These are phyloP conservation scores for Oidiodendron maius DNA, from an alignment of 495 filamentous ascomycete genomes.

Conservation along the genomic window DNA sequence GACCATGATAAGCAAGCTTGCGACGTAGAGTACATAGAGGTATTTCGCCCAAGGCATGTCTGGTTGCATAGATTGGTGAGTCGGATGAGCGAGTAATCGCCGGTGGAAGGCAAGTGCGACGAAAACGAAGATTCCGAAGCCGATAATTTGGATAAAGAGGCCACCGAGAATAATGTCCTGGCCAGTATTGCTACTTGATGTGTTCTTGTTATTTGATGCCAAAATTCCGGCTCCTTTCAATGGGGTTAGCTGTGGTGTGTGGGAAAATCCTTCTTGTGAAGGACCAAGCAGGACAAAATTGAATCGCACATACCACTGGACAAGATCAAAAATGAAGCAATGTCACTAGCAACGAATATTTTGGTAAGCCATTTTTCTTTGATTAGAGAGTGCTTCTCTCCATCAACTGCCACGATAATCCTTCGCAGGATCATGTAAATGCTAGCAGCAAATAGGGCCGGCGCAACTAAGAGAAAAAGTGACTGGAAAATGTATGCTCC, in stretches of 20 bases:
- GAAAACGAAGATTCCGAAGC: conserved; percentile 44
- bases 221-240: conserved; percentile 20
- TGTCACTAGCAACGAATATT: conserved; percentile 38
- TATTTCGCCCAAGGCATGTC: conserved; percentile 41
- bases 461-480: conserved; percentile 40
- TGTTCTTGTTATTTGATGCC: not conserved
- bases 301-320: conserved; percentile 16
- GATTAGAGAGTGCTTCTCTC: conserved; percentile 34
- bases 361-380: conserved; percentile 34
- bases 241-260: not conserved
- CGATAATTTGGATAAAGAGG: conserved; percentile 39
- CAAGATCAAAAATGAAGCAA: conserved; percentile 34
- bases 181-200: conserved; percentile 21
- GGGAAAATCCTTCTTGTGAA: not conserved
- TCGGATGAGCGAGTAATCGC: conserved; percentile 4
- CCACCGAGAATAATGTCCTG: conserved; percentile 36
- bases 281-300: not conserved
- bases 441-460: conserved; percentile 44
- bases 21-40: conserved; percentile 45
- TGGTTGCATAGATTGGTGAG: conserved; percentile 8
- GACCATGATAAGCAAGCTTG: conserved; percentile 48
- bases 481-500: conserved; percentile 43
- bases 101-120: conserved; percentile 23
- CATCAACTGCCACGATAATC: conserved; percentile 35
- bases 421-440: conserved; percentile 51